A percentile compares a stretch with the other conserved stretches of the same genome.
Conservation (phyloP, 441 rosid species). For the Rhodomyrtus psidioides region DNA sequence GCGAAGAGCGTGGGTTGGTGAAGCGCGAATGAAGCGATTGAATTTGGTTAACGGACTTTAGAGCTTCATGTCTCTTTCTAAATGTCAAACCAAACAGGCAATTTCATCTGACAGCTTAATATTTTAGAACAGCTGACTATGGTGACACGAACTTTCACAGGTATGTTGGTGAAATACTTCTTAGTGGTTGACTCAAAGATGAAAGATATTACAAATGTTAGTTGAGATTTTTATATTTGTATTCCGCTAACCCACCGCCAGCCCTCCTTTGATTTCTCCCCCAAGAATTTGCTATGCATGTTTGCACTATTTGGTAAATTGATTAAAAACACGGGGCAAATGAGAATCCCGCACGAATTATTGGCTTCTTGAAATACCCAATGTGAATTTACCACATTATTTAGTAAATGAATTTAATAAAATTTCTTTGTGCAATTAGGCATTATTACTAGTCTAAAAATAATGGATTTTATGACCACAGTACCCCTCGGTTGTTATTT, state of each 20-base stretch:
- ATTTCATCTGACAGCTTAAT: not conserved
- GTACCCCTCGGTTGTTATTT: no score
- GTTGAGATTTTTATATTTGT: not conserved
- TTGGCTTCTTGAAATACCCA: not conserved
- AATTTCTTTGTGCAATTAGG: no score
- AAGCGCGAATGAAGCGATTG: not conserved
- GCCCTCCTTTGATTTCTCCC: not conserved
- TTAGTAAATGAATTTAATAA: no score
- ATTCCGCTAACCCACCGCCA: not conserved
- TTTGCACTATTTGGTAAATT: no score
- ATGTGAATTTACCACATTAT: not conserved
- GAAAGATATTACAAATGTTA: not conserved
- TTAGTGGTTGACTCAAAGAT: not conserved
- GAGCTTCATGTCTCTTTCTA: no score
- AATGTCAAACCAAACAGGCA: no score
- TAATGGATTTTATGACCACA: no score
- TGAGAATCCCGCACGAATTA: not conserved
- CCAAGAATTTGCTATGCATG: no score
- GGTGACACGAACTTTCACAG: not conserved
- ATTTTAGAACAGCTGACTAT: not conserved
- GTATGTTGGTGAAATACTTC: not conserved
- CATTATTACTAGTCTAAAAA: no score
- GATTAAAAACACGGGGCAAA: not conserved
- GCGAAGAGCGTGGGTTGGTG: not conserved
- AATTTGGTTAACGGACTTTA: no score